Evolutionary conservation across 352 stramenopile species (phyloP).

Genomic region (Globisporangium acanthophoron): DNA sequence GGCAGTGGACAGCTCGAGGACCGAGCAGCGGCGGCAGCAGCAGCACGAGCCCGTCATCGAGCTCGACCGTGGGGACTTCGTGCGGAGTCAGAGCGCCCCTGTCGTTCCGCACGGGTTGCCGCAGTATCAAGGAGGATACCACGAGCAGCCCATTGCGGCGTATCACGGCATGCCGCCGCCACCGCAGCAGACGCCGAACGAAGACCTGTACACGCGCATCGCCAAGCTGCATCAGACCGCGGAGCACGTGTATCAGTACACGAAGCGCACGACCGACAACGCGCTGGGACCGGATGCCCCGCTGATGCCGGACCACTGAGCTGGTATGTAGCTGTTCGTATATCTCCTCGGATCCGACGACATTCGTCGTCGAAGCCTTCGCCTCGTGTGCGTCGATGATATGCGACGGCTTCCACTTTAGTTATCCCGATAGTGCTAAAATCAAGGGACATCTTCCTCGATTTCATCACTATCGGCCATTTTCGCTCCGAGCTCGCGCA

Average conservation of each 20-base stretch:
- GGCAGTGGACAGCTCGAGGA: background rate
- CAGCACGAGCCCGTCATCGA: constrained; percentile 2
- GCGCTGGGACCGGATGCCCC: background rate
- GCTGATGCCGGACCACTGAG: no score
- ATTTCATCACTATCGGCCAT: background rate
- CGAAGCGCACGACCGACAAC: constrained; percentile 8
- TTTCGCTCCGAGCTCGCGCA: background rate
- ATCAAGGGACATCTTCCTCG: background rate
- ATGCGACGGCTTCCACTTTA: no score
- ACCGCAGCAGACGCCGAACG: background rate
- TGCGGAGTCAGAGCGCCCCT: background rate
- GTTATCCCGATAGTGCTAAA: background rate
- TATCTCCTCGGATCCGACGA: no score
- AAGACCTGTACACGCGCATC: constrained; percentile 11
- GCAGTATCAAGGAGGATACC: background rate
- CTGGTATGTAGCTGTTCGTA: no score
- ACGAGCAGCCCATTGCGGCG: background rate
- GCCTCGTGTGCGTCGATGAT: no score
- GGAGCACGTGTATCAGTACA: constrained; percentile 14
- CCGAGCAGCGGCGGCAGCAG: background rate
- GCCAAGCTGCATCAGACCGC: constrained; percentile 10
- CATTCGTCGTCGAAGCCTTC: no score
- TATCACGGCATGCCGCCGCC: no score
- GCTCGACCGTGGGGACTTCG: constrained; percentile 7
- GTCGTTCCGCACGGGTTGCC: no score